Evolutionary conservation across 1,284 basidiomycete genomes (phyloP).

Genomic region (Wallemia mellicola): DNA sequence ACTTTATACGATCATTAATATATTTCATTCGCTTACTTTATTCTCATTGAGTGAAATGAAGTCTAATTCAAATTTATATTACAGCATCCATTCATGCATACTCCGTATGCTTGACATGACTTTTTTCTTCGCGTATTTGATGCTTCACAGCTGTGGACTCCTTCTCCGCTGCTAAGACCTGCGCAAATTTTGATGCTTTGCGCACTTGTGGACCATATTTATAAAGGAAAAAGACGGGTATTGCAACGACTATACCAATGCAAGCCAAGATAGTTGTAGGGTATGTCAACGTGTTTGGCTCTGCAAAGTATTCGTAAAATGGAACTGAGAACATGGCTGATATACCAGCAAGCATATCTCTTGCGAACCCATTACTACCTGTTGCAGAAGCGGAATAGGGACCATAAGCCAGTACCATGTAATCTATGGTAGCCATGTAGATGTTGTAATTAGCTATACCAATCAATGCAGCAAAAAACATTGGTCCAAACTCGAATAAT

Average conservation of each 20-base stretch:
- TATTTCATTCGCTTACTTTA: no score
- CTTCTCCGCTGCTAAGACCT: background rate
- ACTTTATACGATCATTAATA: no score
- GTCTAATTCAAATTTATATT: no score
- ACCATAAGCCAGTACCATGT: constrained; percentile 18
- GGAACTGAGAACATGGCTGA: constrained; percentile 17
- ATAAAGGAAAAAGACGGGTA: background rate
- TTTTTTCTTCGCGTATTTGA: background rate
- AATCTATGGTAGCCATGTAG: constrained; percentile 16
- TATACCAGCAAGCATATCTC: constrained; percentile 17
- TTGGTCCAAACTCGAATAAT: constrained; percentile 16
- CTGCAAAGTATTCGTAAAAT: constrained; percentile 10
- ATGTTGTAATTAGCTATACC: constrained; percentile 16
- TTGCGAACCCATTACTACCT: constrained; percentile 13
- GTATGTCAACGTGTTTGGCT: background rate
- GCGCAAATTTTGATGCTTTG: background rate
- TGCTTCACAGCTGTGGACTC: background rate
- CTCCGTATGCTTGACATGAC: no score
- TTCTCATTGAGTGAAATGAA: no score
- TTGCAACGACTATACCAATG: background rate
- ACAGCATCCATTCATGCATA: no score
- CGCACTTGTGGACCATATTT: background rate
- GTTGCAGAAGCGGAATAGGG: constrained; percentile 17
- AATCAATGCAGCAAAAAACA: constrained; percentile 17
- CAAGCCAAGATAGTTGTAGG: background rate